Base-by-base conservation (phyloP, 73 alveolate genomes). In the Paramecium biaurelia region DNA sequence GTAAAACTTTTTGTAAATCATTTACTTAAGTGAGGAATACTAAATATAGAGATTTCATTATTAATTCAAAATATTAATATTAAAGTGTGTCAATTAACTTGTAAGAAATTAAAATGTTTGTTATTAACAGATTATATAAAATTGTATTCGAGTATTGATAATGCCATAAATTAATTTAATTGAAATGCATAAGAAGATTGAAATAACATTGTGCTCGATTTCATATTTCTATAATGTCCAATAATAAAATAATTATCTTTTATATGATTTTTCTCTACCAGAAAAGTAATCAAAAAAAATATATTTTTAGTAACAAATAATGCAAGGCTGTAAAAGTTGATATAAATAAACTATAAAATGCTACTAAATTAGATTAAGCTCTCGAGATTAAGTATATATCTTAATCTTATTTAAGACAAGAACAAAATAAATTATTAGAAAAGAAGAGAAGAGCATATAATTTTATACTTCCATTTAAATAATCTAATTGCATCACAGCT, bases 181-280 rank as follows among this genome's bases (percentile, higher is more conserved):
- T 63, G 45, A 63, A 30, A 63, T 63, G 84, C 18, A 63, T 63
- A 63, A 32, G 45, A 63, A 32, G 24, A 63, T 26, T 63, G 84
- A 63, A 63, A 30, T 63, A 26, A 63, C 4, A 72, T 72, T 72
- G 58, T 72, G 86, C 45, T 28, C 86, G n/a, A 72, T 72, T 21
- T 72, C 53, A 21, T 38, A 72, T 72, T 72, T 72, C 86, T 72
- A 72, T 72, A 72, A 72, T 72, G 56, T 72, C 59, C 38, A 42
- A 72, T 72, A 72, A 37, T 37, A 32, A 72, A 72, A 72, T 72
- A 35, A 72, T 35, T 72, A 72, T 72, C 56, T 72, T 72, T 38
- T 72, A 72, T 72, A 72, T 38, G 86, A 72, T 72, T 72, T 72
- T 72, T 35, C 59, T 34, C 32, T 35, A 15, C 86, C 56, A 35